Conservation (phyloP, 768 basidiomycete species). For the Tylopilus rubrobrunneus region DNA sequence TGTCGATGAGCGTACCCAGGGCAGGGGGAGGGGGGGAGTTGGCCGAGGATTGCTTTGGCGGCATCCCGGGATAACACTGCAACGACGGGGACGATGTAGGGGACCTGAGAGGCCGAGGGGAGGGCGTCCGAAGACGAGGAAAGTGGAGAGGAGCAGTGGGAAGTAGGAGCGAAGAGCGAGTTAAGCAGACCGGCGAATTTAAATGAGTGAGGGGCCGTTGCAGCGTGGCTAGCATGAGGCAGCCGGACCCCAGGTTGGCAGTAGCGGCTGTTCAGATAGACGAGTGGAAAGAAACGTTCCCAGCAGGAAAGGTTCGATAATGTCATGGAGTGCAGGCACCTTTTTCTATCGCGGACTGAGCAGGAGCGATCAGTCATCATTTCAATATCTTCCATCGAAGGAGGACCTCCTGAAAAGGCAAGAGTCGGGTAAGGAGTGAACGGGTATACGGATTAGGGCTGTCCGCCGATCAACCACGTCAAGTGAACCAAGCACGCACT, state of each 20-base stretch:
- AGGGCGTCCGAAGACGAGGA: conserved; percentile 21
- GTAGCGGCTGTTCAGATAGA: conserved; percentile 31
- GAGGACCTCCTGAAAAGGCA: conserved; percentile 27
- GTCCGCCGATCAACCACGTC: conserved; percentile 7
- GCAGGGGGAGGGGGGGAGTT: conserved; percentile 45
- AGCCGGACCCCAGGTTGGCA: conserved; percentile 25
- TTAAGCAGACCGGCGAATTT: conserved; percentile 26
- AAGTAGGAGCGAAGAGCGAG: conserved; percentile 25
- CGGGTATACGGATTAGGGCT: not conserved
- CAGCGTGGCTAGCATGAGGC: conserved; percentile 36
- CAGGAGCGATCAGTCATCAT: conserved; percentile 31
- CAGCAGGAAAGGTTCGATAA: conserved; percentile 27
- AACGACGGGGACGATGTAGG: conserved; percentile 13
- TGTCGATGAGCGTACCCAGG: conserved; percentile 80
- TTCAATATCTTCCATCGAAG: conserved; percentile 25
- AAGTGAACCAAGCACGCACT: conserved; percentile 1
- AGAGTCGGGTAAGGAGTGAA: conserved; percentile 9
- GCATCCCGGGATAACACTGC: conserved; percentile 25
- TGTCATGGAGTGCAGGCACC: conserved; percentile 15
- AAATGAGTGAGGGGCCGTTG: conserved; percentile 30
- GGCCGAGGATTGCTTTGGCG: conserved; percentile 30
- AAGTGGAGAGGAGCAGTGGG: conserved; percentile 18
- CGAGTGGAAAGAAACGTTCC: conserved; percentile 26
- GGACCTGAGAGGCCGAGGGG: conserved; percentile 25
- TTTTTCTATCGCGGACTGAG: conserved; percentile 28